Base-by-base conservation (phyloP, 305 asterid genomes). In the Andrographis paniculata region DNA sequence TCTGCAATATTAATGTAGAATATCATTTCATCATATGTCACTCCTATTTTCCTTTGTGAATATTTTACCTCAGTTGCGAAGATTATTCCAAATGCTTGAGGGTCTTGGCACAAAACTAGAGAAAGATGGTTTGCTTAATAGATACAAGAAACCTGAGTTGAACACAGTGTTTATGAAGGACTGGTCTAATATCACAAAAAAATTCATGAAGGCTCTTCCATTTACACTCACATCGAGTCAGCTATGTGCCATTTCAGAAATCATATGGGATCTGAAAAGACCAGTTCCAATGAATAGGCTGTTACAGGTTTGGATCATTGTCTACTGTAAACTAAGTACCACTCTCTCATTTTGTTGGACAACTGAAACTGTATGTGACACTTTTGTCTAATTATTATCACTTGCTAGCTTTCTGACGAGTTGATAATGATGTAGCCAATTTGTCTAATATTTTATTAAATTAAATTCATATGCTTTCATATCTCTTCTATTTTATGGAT, bases 281-380 rank as follows among this genome's bases (percentile, higher is more conserved):
- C 94, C 84, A 19, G 91, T 89, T 38, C 96, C 98, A 18, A 89
- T 89, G 98, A 85, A 85, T 64, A 84, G 96, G 52, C 76, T 89
- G 37, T 62, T 89, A 56, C 98, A 89, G 98, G 98, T 82, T 67
- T 64, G 69, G 12, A 48, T 16, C 52, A 12, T 23, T 13, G 14
- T 45, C 8, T 11, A 0, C 8, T 24, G 35, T 18, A 52, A 23
- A 11, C 39, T 14, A 35, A 3, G 2, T 35, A 35, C 15, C 14
- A 31, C 39, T 11, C 14, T 3, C 39, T 52, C 20, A 8, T 17
- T n/a, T 40, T 14, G 33, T 35, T 50, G 19, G 44, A 35, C 36
- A 17, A 20, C 16, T 53, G 30, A 14, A 42, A 20, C n/a, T 20
- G 9, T 35, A 35, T 52, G 51, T 38, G 28, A 28, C 7, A 11